A percentile compares a stretch with the other conserved stretches of the same genome.
These are phyloP conservation scores for Aspergillus ruber DNA, from an alignment of 2,329 filamentous ascomycete species.

Conservation along the genomic window DNA sequence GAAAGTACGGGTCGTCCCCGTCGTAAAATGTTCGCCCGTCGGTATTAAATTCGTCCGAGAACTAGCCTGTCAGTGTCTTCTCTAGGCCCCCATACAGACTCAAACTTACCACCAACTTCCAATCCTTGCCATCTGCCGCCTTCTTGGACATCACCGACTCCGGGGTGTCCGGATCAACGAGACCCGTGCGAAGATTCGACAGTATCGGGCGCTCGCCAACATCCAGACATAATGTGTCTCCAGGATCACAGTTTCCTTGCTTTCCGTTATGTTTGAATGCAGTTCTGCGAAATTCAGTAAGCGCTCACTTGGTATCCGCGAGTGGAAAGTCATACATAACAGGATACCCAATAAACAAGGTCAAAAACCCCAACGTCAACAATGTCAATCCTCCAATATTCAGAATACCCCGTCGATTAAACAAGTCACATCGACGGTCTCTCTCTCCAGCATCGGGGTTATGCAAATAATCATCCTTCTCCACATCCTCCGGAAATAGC, in stretches of 20 bases:
- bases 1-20: constrained; percentile 63
- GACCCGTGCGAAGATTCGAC: constrained; percentile 52
- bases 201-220: constrained; percentile 47
- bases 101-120: constrained; percentile 54
- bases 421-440: constrained; percentile 57
- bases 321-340: constrained; percentile 50
- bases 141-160: constrained; percentile 50
- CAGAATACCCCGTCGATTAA: constrained; percentile 55
- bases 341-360: constrained; percentile 64
- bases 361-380: constrained; percentile 55
- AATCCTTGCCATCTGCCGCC: constrained; percentile 53
- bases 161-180: constrained; percentile 65
- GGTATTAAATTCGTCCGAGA: constrained; percentile 66
- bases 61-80: constrained; percentile 32
- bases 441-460: constrained; percentile 63
- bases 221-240: constrained; percentile 45
- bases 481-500: constrained; percentile 64
- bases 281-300: constrained; percentile 39
- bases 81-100: background rate
- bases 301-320: constrained; percentile 5
- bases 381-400: constrained; percentile 59
- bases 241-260: constrained; percentile 24
- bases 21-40: constrained; percentile 64
- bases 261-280: constrained; percentile 46
- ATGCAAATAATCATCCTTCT: constrained; percentile 67